Evolutionary conservation across 345 rosid genomes (phyloP).

Genomic region (Sapria himalayana): DNA sequence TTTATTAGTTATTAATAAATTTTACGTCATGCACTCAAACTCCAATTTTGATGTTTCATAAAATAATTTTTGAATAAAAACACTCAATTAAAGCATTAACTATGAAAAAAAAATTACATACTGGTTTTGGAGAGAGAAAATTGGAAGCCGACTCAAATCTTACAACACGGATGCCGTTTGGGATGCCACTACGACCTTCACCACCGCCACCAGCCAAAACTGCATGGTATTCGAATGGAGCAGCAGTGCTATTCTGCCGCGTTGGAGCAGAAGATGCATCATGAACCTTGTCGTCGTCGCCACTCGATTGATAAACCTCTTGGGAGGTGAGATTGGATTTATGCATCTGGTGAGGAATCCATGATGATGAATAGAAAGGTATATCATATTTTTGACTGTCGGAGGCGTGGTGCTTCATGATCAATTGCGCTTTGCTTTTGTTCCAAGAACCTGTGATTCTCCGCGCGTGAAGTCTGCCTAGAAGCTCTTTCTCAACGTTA

Average conservation of each 20-base stretch:
- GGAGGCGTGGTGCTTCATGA: slow-evolving; percentile 11
- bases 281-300: slow-evolving; percentile 4
- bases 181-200: slow-evolving; percentile 65
- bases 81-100: background rate
- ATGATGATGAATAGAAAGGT: slow-evolving; percentile 55
- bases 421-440: too few relatives aligned
- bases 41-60: too few relatives aligned
- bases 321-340: slow-evolving; percentile 16
- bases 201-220: slow-evolving; percentile 81
- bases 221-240: slow-evolving; percentile 13
- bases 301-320: slow-evolving; percentile 2
- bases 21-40: too few relatives aligned
- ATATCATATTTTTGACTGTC: slow-evolving; percentile 50
- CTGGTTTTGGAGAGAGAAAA: slow-evolving; percentile 57
- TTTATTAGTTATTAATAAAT: too few relatives aligned
- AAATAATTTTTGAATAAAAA: background rate
- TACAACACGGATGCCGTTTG: slow-evolving; percentile 38
- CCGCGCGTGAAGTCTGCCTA: too few relatives aligned
- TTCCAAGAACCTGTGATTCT: too few relatives aligned
- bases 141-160: slow-evolving; percentile 28
- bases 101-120: slow-evolving; percentile 12
- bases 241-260: background rate
- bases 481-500: too few relatives aligned
- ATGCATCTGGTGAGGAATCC: slow-evolving; percentile 32
- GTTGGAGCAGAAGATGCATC: slow-evolving; percentile 8